These are phyloP conservation scores for Colletotrichum falcatum DNA, from an alignment of 2,329 filamentous ascomycete species.

Conservation along the genomic window DNA sequence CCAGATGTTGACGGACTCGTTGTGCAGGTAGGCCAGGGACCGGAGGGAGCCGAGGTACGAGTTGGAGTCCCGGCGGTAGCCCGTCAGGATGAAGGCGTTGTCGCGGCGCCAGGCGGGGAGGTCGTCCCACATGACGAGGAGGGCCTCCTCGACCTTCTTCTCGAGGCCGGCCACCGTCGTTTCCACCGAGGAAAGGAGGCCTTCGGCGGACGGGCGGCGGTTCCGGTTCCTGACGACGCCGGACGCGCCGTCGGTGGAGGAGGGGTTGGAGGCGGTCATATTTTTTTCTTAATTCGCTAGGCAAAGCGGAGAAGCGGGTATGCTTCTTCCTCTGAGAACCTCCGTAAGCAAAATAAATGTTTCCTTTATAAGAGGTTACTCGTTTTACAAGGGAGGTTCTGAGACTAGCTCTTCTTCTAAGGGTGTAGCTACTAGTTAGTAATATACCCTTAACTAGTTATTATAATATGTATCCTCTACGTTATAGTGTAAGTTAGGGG, in stretches of 20 bases:
- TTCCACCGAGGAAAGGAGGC: constrained; percentile 46
- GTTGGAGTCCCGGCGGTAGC: constrained; percentile 65
- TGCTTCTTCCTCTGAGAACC: background rate
- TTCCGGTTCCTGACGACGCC: constrained; percentile 30
- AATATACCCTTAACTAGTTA: too few relatives aligned
- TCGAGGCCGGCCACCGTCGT: constrained; percentile 48
- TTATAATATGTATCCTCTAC: too few relatives aligned
- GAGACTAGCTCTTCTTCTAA: background rate
- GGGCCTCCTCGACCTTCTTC: constrained; percentile 53
- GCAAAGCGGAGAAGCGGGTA: background rate
- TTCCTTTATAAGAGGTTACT: background rate
- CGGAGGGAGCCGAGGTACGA: constrained; percentile 60
- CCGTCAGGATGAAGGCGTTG: constrained; percentile 66
- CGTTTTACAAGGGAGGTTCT: background rate
- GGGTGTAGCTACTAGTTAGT: too few relatives aligned
- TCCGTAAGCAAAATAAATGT: background rate
- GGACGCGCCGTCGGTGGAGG: background rate
- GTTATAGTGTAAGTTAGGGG: too few relatives aligned
- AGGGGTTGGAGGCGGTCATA: constrained; percentile 2
- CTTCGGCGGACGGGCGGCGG: background rate
- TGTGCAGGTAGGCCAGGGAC: constrained; percentile 68
- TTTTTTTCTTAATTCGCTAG: background rate
- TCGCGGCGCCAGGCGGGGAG: constrained; percentile 70
- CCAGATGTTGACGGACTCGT: constrained; percentile 74
- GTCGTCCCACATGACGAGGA: constrained; percentile 68